These are phyloP conservation scores for Aschersonia sp. DNA, from an alignment of 2,329 filamentous ascomycete species.

Conservation along the genomic window DNA sequence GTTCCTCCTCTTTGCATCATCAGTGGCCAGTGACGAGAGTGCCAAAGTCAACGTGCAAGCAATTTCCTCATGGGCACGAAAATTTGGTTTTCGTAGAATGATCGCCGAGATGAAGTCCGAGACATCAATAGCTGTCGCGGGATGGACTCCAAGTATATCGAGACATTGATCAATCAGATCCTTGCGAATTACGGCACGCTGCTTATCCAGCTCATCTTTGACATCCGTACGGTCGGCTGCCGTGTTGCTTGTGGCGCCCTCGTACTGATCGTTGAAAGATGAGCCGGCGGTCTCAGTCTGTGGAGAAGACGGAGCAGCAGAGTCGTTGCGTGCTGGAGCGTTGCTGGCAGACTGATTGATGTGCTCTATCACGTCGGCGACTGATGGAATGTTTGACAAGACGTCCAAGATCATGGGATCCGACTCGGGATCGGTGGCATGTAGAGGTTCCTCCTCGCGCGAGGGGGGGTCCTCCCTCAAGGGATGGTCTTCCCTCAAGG, in stretches of 20 bases:
- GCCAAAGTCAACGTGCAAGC: slow-evolving; percentile 74
- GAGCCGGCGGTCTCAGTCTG: not conserved
- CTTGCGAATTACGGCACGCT: slow-evolving; percentile 56
- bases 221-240: slow-evolving; percentile 17
- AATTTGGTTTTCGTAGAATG: slow-evolving; percentile 41
- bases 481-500: slow-evolving; percentile 3
- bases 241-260: not conserved
- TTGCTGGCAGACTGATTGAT: slow-evolving; percentile 8
- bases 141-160: slow-evolving; percentile 78
- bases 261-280: no score
- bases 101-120: slow-evolving; percentile 73
- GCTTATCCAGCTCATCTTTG: slow-evolving; percentile 65
- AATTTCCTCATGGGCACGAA: slow-evolving; percentile 53
- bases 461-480: slow-evolving; percentile 13
- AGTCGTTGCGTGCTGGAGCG: not conserved
- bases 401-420: slow-evolving; percentile 17
- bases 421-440: slow-evolving; percentile 3
- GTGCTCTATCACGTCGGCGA: slow-evolving; percentile 4
- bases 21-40: slow-evolving; percentile 52
- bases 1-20: slow-evolving; percentile 48
- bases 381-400: slow-evolving; percentile 13
- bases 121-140: slow-evolving; percentile 80
- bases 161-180: slow-evolving; percentile 81
- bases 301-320: not conserved
- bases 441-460: slow-evolving; percentile 10